Evolutionary conservation across 495 filamentous ascomycete genomes (phyloP).

Genomic region (Penicillium verhagenii): DNA sequence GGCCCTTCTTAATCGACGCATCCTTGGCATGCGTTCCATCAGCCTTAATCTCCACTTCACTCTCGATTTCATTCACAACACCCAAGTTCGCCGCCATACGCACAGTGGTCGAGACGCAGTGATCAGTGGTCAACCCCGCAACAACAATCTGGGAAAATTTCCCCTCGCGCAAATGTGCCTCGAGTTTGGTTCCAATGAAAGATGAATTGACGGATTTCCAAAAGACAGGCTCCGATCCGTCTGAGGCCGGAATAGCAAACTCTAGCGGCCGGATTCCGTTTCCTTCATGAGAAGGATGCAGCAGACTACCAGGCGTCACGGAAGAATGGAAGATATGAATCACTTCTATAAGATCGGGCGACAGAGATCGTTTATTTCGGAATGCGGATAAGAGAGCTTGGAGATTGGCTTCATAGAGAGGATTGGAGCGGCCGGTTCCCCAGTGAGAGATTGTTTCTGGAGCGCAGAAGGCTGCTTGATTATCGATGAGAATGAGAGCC

Average conservation of each 20-base stretch:
- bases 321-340: constrained; percentile 51
- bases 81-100: constrained; percentile 50
- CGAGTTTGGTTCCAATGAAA: constrained; percentile 48
- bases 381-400: constrained; percentile 41
- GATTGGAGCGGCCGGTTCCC: constrained; percentile 46
- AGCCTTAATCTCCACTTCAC: constrained; percentile 9
- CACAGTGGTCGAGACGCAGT: constrained; percentile 51
- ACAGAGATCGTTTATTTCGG: constrained; percentile 25
- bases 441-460: constrained; percentile 33
- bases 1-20: constrained; percentile 31
- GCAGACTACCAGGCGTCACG: constrained; percentile 22
- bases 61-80: constrained; percentile 44
- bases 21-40: constrained; percentile 26
- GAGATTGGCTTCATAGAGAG: constrained; percentile 45
- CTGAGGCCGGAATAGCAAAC: constrained; percentile 36
- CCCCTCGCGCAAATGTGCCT: constrained; percentile 33
- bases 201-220: constrained; percentile 50
- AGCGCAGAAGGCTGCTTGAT: constrained; percentile 51
- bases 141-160: constrained; percentile 40
- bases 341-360: constrained; percentile 29
- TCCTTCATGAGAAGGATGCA: constrained; percentile 32
- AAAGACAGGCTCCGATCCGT: constrained; percentile 42
- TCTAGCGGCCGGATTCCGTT: constrained; percentile 36
- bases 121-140: constrained; percentile 49
- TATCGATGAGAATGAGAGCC: constrained; percentile 58